phyloP scores from a whole-genome alignment of 768 basidiomycete species.

The Mrakia hoshinonis region DNA sequence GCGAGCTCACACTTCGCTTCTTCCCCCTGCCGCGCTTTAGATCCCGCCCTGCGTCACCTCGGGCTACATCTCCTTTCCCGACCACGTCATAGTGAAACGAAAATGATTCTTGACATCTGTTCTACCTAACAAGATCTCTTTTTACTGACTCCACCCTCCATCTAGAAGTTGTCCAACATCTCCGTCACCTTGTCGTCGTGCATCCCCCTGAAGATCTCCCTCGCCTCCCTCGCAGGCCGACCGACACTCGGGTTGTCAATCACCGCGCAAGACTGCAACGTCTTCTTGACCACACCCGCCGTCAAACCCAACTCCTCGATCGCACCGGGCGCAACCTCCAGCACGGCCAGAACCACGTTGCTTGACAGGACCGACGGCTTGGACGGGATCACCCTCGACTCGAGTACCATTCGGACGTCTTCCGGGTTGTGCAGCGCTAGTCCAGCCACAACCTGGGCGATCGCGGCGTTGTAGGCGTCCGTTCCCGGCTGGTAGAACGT shows the following conservation, averaged over 20 bases:
- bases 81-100: background rate
- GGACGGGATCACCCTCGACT: slow-evolving; percentile 44
- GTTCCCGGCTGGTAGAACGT: slow-evolving; percentile 65
- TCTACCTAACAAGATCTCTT: background rate
- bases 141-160: background rate
- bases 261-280: slow-evolving; percentile 54
- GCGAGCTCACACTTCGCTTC: too few species aligned
- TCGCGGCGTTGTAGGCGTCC: slow-evolving; percentile 62
- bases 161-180: background rate
- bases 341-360: slow-evolving; percentile 42
- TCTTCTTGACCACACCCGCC: slow-evolving; percentile 61
- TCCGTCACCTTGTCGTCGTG: background rate
- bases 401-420: slow-evolving; percentile 56
- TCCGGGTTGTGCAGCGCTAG: slow-evolving; percentile 54
- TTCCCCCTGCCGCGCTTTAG: too few species aligned
- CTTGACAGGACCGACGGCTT: slow-evolving; percentile 48
- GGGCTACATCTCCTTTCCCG: background rate
- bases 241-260: slow-evolving; percentile 64
- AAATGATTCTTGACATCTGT: background rate
- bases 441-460: slow-evolving; percentile 56
- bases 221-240: slow-evolving; percentile 71
- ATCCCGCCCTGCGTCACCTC: background rate
- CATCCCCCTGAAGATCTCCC: slow-evolving; percentile 49
- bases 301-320: slow-evolving; percentile 60
- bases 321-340: slow-evolving; percentile 47